Percentiles rank a stretch among this genome's conserved stretches.
These are phyloP conservation scores for Lachancea lanzarotensis DNA, from an alignment of 805 yeast species.

Conservation along the genomic window DNA sequence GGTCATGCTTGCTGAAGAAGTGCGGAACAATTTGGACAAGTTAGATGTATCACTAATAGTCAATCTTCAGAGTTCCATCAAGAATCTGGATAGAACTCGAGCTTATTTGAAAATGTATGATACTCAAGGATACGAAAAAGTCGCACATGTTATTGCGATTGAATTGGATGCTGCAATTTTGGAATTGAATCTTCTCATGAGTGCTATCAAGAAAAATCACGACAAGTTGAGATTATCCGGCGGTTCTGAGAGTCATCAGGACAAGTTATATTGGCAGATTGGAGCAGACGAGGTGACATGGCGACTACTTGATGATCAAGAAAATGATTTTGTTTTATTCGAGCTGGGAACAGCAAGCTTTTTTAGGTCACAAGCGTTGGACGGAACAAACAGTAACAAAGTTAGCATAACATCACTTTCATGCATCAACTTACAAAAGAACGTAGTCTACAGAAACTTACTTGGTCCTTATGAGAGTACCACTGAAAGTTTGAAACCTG, in stretches of 20 bases:
- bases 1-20: slow-evolving; percentile 49
- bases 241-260: slow-evolving; percentile 15
- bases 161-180: slow-evolving; percentile 33
- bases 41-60: slow-evolving; percentile 40
- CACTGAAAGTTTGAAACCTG: slow-evolving; percentile 28
- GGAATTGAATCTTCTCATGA: slow-evolving; percentile 39
- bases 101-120: slow-evolving; percentile 36
- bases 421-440: slow-evolving; percentile 45
- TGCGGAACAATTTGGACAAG: slow-evolving; percentile 31
- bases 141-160: slow-evolving; percentile 33
- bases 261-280: slow-evolving; percentile 40
- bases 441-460: slow-evolving; percentile 47
- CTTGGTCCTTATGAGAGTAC: slow-evolving; percentile 36
- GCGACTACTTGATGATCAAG: slow-evolving; percentile 45
- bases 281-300: slow-evolving; percentile 52
- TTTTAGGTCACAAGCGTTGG: slow-evolving; percentile 42
- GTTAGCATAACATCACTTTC: slow-evolving; percentile 42
- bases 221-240: slow-evolving; percentile 24
- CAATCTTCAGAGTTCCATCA: slow-evolving; percentile 42
- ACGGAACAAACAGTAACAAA: slow-evolving; percentile 47
- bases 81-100: slow-evolving; percentile 37
- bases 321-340: slow-evolving; percentile 47
- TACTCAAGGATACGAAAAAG: slow-evolving; percentile 30
- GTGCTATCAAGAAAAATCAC: slow-evolving; percentile 36
- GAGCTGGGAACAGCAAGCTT: slow-evolving; percentile 45